A percentile compares a stretch with the other conserved stretches of the same genome.
These are phyloP conservation scores for Leishmania turanica DNA, from an alignment of 208 protist genomes.

Conservation along the genomic window DNA sequence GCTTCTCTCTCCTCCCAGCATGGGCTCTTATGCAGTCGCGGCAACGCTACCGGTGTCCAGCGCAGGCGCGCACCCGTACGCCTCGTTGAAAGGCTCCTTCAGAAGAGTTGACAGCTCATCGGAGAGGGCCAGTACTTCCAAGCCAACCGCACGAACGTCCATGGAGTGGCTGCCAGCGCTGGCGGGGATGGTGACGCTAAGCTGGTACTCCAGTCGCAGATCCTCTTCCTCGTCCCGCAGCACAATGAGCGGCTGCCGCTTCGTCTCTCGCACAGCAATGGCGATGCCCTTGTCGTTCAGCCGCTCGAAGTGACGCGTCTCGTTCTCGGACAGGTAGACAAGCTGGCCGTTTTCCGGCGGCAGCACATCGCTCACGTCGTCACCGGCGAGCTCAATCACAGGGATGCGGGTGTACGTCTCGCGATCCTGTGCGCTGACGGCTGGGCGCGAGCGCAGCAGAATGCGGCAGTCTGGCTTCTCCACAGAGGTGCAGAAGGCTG, in stretches of 20 bases:
- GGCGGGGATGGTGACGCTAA: constrained; percentile 66
- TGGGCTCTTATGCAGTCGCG: not conserved
- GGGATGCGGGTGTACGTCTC: constrained; percentile 55
- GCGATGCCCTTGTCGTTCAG: constrained; percentile 63
- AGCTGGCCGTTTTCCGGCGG: constrained; percentile 87
- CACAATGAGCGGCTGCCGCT: constrained; percentile 89
- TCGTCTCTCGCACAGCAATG: constrained; percentile 67
- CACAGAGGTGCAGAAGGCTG: constrained; percentile 67
- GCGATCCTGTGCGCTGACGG: constrained; percentile 58
- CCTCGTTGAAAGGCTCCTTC: constrained; percentile 58
- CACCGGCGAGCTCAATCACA: constrained; percentile 71
- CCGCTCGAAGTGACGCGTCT: constrained; percentile 74
- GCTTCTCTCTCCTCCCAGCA: not conserved
- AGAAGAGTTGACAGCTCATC: constrained; percentile 47
- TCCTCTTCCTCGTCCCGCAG: constrained; percentile 89
- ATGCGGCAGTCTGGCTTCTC: constrained; percentile 69
- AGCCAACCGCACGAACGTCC: constrained; percentile 70
- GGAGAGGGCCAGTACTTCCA: constrained; percentile 68
- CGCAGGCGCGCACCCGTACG: constrained; percentile 36
- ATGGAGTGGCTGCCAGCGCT: constrained; percentile 49
- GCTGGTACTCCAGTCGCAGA: constrained; percentile 73
- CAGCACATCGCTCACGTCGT: constrained; percentile 85
- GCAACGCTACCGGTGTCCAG: not conserved
- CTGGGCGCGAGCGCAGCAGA: constrained; percentile 75
- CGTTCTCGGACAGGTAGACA: constrained; percentile 90